A percentile compares a stretch with the other conserved stretches of the same genome.
Evolutionary conservation across 306 rosid species (phyloP).

Genomic region (Quercus agrifolia): DNA sequence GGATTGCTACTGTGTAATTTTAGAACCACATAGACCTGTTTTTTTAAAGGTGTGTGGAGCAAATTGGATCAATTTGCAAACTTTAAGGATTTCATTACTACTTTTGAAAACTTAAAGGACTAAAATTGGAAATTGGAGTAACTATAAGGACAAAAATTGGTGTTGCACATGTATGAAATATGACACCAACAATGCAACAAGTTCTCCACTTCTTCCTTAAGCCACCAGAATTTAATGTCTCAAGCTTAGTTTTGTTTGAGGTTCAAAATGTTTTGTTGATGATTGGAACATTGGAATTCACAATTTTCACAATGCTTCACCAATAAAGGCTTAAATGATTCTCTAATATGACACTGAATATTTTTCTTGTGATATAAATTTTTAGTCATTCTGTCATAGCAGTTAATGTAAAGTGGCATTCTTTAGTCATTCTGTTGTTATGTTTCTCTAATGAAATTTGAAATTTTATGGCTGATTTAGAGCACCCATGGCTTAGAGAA

Average conservation of each 20-base stretch:
- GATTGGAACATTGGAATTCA: not conserved
- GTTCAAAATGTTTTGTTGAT: not conserved
- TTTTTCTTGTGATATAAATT: not conserved
- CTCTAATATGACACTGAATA: not conserved
- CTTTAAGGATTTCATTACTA: no score
- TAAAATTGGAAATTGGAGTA: no score
- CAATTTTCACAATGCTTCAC: not conserved
- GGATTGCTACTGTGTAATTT: no score
- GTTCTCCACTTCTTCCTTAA: not conserved
- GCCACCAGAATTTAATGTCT: not conserved
- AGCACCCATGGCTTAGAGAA: constrained; percentile 93
- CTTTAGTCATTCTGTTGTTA: not conserved
- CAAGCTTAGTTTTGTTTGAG: not conserved
- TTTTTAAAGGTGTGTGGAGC: no score
- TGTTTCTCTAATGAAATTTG: constrained; percentile 21
- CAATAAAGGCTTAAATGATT: not conserved
- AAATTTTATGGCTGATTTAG: constrained; percentile 40
- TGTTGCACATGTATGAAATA: not conserved
- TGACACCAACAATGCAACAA: not conserved
- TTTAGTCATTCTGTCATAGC: not conserved
- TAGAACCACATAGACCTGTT: no score
- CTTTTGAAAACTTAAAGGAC: no score
- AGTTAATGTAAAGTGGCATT: not conserved
- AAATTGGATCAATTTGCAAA: no score
- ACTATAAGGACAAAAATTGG: no score